These are phyloP conservation scores for Pseudogymnoascus sp. DNA, from an alignment of 2,329 filamentous ascomycete species.

Conservation along the genomic window DNA sequence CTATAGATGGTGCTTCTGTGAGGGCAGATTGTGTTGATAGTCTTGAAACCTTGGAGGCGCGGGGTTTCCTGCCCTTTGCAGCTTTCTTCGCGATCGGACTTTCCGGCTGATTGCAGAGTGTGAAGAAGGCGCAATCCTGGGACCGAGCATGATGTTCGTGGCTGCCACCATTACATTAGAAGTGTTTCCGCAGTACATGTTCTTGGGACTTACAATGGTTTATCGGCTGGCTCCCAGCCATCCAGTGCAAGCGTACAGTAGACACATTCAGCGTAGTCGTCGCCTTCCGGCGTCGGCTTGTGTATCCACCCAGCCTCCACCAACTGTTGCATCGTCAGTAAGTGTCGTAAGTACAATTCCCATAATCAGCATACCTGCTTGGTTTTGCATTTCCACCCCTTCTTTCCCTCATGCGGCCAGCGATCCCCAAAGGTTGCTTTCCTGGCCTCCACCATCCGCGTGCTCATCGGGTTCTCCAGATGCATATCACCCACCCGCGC, in stretches of 20 bases:
- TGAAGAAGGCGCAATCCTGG: constrained; percentile 75
- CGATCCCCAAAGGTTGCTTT: constrained; percentile 71
- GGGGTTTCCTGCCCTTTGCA: constrained; percentile 40
- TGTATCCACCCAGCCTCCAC: constrained; percentile 92
- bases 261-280: constrained; percentile 83
- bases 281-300: constrained; percentile 71
- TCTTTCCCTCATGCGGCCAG: constrained; percentile 87
- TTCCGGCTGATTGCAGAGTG: constrained; percentile 50
- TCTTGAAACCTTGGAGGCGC: constrained; percentile 62
- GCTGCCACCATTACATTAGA: constrained; percentile 35
- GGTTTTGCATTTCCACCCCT: constrained; percentile 80
- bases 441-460: constrained; percentile 66
- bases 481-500: constrained; percentile 52
- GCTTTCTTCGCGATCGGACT: constrained; percentile 42
- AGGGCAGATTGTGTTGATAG: constrained; percentile 50
- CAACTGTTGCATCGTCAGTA: constrained; percentile 46
- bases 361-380: constrained; percentile 56
- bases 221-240: constrained; percentile 89
- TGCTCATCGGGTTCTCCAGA: constrained; percentile 64
- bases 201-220: constrained; percentile 58
- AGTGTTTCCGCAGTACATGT: neutral
- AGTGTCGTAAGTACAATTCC: neutral
- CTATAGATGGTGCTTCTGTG: constrained; percentile 41
- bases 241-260: constrained; percentile 88
- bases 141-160: constrained; percentile 79